Evolutionary conservation across 2,329 filamentous ascomycete genomes (phyloP).

Genomic region (Immersiporthe knoxdaviesiana): DNA sequence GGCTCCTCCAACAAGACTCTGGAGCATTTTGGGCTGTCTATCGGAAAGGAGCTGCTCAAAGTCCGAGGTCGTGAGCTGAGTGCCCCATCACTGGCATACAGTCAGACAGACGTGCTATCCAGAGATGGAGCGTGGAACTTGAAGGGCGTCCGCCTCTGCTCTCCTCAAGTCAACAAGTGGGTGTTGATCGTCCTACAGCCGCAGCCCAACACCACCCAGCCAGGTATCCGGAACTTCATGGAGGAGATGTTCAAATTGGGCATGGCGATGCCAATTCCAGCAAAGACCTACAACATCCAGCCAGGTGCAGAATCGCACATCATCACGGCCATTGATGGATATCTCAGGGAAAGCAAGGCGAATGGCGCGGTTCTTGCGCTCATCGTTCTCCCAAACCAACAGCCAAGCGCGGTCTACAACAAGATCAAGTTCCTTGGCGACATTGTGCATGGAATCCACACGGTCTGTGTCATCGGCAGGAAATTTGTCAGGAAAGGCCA

Average conservation of each 20-base stretch:
- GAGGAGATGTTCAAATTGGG: background rate
- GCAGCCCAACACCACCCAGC: background rate
- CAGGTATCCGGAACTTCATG: background rate
- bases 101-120: background rate
- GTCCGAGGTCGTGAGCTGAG: constrained; percentile 62
- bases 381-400: constrained; percentile 49
- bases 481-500: background rate
- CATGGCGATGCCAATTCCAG: background rate
- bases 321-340: background rate
- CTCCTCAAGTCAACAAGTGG: background rate
- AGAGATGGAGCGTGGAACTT: background rate
- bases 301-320: constrained; percentile 50
- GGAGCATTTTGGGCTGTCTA: constrained; percentile 62
- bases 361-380: constrained; percentile 60
- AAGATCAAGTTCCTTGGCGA: constrained; percentile 71
- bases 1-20: background rate
- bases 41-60: constrained; percentile 66
- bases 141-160: background rate
- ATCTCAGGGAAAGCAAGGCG: background rate
- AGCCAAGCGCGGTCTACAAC: constrained; percentile 56
- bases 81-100: background rate
- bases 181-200: background rate
- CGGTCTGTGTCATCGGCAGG: constrained; percentile 61
- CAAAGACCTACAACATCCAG: background rate
- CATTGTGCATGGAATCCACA: constrained; percentile 67